Conservation (phyloP, 495 filamentous ascomycete genomes). For the Jackrogersella multiformis region DNA sequence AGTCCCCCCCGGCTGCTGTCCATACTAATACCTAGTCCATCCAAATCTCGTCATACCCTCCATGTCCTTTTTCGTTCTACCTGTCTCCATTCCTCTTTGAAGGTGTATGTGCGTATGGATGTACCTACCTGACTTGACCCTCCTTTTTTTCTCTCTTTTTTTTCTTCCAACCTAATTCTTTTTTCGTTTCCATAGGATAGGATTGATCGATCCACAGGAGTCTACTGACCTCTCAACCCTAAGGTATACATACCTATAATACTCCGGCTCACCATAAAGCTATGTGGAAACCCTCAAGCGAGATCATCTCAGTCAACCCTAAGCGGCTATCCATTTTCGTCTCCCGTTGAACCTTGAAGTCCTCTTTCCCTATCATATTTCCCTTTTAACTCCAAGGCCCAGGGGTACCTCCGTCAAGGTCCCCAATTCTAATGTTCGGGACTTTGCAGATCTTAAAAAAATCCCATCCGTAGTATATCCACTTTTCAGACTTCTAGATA, state of each 20-base stretch:
- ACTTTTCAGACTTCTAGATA: conserved; percentile 43
- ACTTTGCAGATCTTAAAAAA: conserved; percentile 31
- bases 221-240: conserved; percentile 13
- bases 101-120: conserved; percentile 11
- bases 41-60: conserved; percentile 41
- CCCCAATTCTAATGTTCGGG: conserved; percentile 33
- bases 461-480: conserved; percentile 35
- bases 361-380: conserved; percentile 4
- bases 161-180: conserved; percentile 4
- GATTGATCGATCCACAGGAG: conserved; percentile 28
- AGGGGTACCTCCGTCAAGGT: conserved; percentile 37
- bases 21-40: conserved; percentile 12
- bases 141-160: conserved; percentile 14
- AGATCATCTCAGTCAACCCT: conserved; percentile 14
- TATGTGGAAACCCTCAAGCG: conserved; percentile 3
- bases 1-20: conserved; percentile 12
- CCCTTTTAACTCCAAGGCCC: conserved; percentile 15
- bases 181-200: neutral
- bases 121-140: conserved; percentile 8
- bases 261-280: conserved; percentile 12
- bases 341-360: conserved; percentile 12
- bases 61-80: conserved; percentile 14
- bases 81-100: conserved; percentile 5
- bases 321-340: conserved; percentile 16
- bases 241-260: neutral